A percentile compares a stretch with the other conserved stretches of the same genome.
Conservation (phyloP, 2,329 filamentous ascomycete species). For the Ceratocystiopsis brevicomis region DNA sequence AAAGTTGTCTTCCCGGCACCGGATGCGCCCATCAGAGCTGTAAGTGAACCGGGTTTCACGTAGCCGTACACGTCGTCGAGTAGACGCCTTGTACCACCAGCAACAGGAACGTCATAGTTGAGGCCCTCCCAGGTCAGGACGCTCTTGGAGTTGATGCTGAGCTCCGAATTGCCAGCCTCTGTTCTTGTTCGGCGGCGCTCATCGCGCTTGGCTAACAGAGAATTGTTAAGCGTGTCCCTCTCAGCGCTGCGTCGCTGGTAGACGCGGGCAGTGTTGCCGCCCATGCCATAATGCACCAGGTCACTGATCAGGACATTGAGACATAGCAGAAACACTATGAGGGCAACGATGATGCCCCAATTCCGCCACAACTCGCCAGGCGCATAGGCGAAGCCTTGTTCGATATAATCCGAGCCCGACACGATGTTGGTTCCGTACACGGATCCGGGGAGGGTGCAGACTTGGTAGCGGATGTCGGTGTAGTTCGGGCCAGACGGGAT, state of each 20-base stretch:
- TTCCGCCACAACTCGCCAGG: slow-evolving; percentile 60
- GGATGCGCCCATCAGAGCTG: slow-evolving; percentile 61
- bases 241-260: slow-evolving; percentile 55
- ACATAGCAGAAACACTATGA: slow-evolving; percentile 58
- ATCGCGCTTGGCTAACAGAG: slow-evolving; percentile 39
- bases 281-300: slow-evolving; percentile 56
- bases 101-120: slow-evolving; percentile 52
- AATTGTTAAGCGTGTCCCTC: slow-evolving; percentile 43
- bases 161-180: slow-evolving; percentile 26
- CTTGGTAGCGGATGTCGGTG: slow-evolving; percentile 51
- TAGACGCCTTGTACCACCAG: slow-evolving; percentile 35
- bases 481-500: slow-evolving; percentile 56
- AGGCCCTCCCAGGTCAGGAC: slow-evolving; percentile 78
- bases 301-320: slow-evolving; percentile 67
- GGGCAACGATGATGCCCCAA: slow-evolving; percentile 58
- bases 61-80: slow-evolving; percentile 44
- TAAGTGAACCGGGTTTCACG: slow-evolving; percentile 58
- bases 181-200: slow-evolving; percentile 29
- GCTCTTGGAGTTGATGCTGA: slow-evolving; percentile 39
- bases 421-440: slow-evolving; percentile 43
- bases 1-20: slow-evolving; percentile 80
- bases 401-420: slow-evolving; percentile 49
- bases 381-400: slow-evolving; percentile 46
- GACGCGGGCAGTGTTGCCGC: slow-evolving; percentile 62
- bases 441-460: slow-evolving; percentile 63